Percentiles rank a stretch among this genome's conserved stretches.
These are phyloP conservation scores for Crithidia sp. DNA, from an alignment of 208 protist species.

Conservation along the genomic window DNA sequence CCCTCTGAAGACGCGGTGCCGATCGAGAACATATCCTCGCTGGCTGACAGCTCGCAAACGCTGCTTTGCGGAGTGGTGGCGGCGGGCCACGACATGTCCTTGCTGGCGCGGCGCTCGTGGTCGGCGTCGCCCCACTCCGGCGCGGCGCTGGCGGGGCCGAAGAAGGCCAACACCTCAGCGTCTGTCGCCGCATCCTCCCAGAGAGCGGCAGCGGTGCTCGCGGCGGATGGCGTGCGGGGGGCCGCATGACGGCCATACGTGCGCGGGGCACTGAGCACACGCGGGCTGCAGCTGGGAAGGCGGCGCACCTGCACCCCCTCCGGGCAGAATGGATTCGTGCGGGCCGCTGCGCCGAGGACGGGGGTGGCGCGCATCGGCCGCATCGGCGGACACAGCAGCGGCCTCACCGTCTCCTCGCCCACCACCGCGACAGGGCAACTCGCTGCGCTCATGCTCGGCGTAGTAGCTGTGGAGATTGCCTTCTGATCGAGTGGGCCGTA, in stretches of 20 bases:
- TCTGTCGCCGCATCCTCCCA: slow-evolving; percentile 26
- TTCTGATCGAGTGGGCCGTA: neutral
- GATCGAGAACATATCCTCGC: slow-evolving; percentile 24
- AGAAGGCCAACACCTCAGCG: slow-evolving; percentile 31
- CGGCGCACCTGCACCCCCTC: slow-evolving; percentile 20
- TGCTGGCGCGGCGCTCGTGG: neutral
- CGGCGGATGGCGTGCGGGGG: neutral
- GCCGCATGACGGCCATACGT: neutral
- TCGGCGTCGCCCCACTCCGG: neutral
- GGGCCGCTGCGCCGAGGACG: neutral
- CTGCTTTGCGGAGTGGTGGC: slow-evolving; percentile 25
- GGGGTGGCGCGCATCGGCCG: neutral
- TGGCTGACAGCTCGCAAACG: slow-evolving; percentile 28
- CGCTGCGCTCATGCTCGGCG: too few relatives aligned
- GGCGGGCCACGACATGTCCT: slow-evolving; percentile 18
- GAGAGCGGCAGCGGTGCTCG: neutral
- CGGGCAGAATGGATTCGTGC: slow-evolving; percentile 29
- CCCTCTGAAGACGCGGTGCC: slow-evolving; percentile 3
- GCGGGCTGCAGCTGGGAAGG: slow-evolving; percentile 19
- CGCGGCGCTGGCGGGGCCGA: slow-evolving; percentile 8
- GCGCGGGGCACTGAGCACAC: neutral
- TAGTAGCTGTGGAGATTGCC: neutral
- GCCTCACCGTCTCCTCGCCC: slow-evolving; percentile 9
- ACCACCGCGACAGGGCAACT: neutral
- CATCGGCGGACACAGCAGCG: slow-evolving; percentile 15